Base-by-base conservation (phyloP, 495 filamentous ascomycete genomes). In the Penicillium ochrochloron region DNA sequence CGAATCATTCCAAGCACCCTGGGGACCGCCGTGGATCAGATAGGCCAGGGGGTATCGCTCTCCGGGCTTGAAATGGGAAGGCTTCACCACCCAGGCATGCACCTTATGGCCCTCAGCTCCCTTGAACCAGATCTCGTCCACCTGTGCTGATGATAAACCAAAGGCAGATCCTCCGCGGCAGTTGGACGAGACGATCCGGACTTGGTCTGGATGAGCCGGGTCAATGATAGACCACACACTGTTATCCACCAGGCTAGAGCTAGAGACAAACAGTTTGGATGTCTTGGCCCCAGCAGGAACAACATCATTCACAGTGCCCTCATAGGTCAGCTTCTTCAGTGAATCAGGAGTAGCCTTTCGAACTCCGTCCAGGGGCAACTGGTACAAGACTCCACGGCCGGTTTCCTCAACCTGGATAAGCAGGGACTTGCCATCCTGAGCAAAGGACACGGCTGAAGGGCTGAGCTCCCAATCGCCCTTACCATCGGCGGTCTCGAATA, bases 11-110 rank as follows among this genome's bases (percentile, higher is more conserved):
- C 93, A 96, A 1, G 91, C 88, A 8, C 90, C 90, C 71, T 97
- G 93, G 0, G 93, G 93, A 0, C 94, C 94, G 56, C 94, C 94
- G 66, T 97, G 94, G 54, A 97, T 91, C 42, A 96, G 70, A 65
- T 92, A 92, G 2, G 89, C 87, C 35, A 97, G 76, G 0, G 93
- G 93, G 72, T 96, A 97, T 66, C 89, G 91, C 72, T 91, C 83
- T 14, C 78, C 77, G 8, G 85, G 74, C 70, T 92, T 85, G 71
- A 95, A 97, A 66, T 85, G 76, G 1, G 91, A 92, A 1, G 94
- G 94, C 68, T 90, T 93, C 61, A 97, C 78, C 0, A 97, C 86
- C 71, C 88, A 87, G 10, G 92, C 91, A 69, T 96, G 92, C n/a
- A 91, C 83, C 17, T 85, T 77, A 63, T 89, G 86, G 62, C 81